Conservation (phyloP, 768 basidiomycete genomes). For the Boletus fagicola region DNA sequence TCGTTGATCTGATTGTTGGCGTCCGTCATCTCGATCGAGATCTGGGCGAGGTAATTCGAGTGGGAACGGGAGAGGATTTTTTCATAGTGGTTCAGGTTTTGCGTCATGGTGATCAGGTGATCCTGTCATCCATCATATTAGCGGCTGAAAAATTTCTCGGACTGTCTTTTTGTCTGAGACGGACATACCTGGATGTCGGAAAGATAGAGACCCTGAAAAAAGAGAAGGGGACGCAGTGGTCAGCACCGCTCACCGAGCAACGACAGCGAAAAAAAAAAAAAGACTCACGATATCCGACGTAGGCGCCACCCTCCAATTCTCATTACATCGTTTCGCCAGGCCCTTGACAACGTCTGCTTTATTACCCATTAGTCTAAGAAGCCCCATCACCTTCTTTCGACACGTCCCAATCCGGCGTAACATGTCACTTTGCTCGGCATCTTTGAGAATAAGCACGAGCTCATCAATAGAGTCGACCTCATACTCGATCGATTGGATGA, state of each 20-base stretch:
- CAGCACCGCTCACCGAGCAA: constrained; percentile 1
- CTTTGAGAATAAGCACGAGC: constrained; percentile 90
- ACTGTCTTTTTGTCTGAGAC: too few relatives aligned
- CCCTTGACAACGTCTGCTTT: constrained; percentile 99
- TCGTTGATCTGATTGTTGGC: constrained; percentile 99
- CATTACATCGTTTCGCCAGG: constrained; percentile 95
- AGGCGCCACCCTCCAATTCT: constrained; percentile 98
- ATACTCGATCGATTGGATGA: constrained; percentile 98
- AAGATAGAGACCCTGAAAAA: constrained; percentile 78
- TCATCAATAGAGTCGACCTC: constrained; percentile 99
- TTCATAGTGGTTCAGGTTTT: constrained; percentile 99
- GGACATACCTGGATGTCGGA: constrained; percentile 81
- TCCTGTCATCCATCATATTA: constrained; percentile 47
- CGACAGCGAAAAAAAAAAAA: background rate
- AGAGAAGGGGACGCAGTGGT: background rate
- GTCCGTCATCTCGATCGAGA: constrained; percentile 99
- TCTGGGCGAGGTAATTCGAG: constrained; percentile 98
- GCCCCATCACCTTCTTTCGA: constrained; percentile 98
- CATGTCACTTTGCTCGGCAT: constrained; percentile 85
- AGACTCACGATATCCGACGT: constrained; percentile 88
- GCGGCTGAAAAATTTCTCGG: background rate
- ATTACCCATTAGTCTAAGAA: constrained; percentile 95
- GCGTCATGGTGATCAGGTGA: constrained; percentile 99
- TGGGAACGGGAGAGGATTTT: constrained; percentile 98
- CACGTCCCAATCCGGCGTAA: constrained; percentile 94